Evolutionary conservation across 441 rosid species (phyloP).

Genomic region (Arabidopsis lyrata): DNA sequence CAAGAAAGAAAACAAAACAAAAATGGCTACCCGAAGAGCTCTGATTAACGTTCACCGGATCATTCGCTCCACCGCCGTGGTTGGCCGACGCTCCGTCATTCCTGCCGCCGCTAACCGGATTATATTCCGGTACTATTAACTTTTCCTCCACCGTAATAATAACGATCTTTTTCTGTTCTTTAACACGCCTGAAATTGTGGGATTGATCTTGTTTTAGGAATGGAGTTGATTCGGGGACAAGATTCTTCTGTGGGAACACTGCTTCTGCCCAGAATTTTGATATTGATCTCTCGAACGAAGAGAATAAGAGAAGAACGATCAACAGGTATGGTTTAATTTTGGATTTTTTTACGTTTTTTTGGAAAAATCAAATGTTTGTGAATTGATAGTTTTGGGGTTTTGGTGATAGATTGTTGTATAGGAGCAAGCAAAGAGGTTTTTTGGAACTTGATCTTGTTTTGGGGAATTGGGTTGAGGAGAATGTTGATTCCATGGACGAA

Average conservation of each 20-base stretch:
- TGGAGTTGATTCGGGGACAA: constrained; percentile 48
- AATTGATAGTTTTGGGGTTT: background rate
- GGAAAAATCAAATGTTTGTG: background rate
- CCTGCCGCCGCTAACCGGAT: background rate
- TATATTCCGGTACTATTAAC: constrained; percentile 11
- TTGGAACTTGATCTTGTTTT: constrained; percentile 88
- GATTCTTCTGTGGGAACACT: constrained; percentile 49
- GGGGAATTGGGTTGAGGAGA: constrained; percentile 90
- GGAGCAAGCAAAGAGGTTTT: constrained; percentile 95
- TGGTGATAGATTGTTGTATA: constrained; percentile 68
- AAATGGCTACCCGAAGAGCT: constrained; percentile 66
- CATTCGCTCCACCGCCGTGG: constrained; percentile 40
- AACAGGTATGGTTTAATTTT: constrained; percentile 61
- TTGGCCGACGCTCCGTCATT: constrained; percentile 32
- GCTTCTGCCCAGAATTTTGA: constrained; percentile 41
- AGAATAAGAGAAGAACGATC: constrained; percentile 68
- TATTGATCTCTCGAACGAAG: constrained; percentile 75
- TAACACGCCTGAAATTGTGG: background rate
- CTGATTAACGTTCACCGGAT: constrained; percentile 52
- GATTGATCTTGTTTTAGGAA: constrained; percentile 44
- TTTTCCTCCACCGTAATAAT: background rate
- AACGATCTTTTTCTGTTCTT: background rate
- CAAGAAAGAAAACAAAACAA: background rate
- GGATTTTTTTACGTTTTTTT: background rate
- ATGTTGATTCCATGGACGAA: constrained; percentile 75